Evolutionary conservation across 352 stramenopile species (phyloP), one percentile per base, ranked within the genome.

Genomic region (Pythium brassicae): DNA sequence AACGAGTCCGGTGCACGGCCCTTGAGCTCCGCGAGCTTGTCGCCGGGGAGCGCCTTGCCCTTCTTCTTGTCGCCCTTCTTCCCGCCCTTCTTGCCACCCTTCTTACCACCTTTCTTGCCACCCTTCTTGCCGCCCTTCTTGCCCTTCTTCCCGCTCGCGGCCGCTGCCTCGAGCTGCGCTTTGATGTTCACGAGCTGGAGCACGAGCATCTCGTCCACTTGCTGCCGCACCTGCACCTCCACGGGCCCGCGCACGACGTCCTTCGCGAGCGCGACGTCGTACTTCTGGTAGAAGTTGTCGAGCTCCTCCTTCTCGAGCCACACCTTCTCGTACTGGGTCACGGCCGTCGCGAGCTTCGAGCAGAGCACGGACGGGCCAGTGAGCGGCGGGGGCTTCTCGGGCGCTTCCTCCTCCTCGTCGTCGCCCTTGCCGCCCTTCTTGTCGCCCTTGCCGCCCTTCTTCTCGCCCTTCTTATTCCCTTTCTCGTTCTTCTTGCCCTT

Each of bases 101-200:
- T 79, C 49, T 80, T 75, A 26, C 76, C 75, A 11, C 70, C 66
- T 35, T 88, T 78, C 45, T 86, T 85, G 17, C 65, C 72, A 53
- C 75, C 76, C 19, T 71, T 77, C 32, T 83, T 85, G 32, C 73
- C 74, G 0, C 78, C 80, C 48, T 97, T 86, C 50, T 88, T 96
- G 7, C 74, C 78, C 29, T 92, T 94, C 57, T 92, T 94, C 10
- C 72, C 71, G 10, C 67, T 68, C 8, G 66, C 69, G 1, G 82
- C 78, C 11, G 79, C 84, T 0, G 82, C 80, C 34, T 88, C 82
- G 8, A 97, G 70, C 64, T 96, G 86, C 35, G 82, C 68, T 59
- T 97, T 97, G 66, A 98, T 97, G 76, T 98, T 98, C 29, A 88
- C 77, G 20, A 98, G 79, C 58, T 97, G 95, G 42, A 95, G 71